Base-by-base conservation (phyloP, 2,329 filamentous ascomycete species). In the Talaromyces atroroseus region DNA sequence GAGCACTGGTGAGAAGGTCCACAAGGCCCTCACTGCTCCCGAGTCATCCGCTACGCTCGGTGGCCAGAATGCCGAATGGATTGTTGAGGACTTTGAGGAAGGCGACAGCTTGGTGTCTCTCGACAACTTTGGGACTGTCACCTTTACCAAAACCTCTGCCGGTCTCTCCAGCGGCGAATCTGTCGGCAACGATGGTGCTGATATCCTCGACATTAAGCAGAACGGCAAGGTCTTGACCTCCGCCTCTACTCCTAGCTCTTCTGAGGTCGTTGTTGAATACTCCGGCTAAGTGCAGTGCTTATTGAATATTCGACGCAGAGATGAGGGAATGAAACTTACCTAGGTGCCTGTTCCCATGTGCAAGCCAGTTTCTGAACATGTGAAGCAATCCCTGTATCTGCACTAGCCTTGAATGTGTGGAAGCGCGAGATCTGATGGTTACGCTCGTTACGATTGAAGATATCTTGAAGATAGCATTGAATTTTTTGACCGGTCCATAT, bases 11-110 rank as follows among this genome's bases (percentile, higher is more conserved):
- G 65, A 80, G 64, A 75, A 64, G 3, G 81, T 80, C 36, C 75
- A 74, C n/a, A 78, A 85, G 68, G 75, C 70, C 4, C 78, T 85
- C 66, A 71, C 63, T 44, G 73, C 70, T 55, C 70, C 80, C 56
- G 47, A 49, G 18, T 53, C 52, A 3, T 47, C 50, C 8, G 34
- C 65, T 16, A 68, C 65, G 4, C 75, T 84, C 16, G 80, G 77
- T 63, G 74, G 81, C 63, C 77, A 78, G 62, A 83, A 83, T 59
- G 82, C 81, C 12, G 82, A 85, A 65, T 86, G 82, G 82, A 84
- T 85, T 62, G 81, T 85, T 14, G 82, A 85, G 71, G 80, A 81
- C 58, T 81, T 78, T 59, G 67, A 74, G 59, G 61, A 66, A 2
- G 68, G 70, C 40, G 59, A 60, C 46, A 60, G 63, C 2, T 70